A percentile compares a stretch with the other conserved stretches of the same genome.
phyloP scores from a whole-genome alignment of 164 flowering plant genomes.

The Umbellularia californica region DNA sequence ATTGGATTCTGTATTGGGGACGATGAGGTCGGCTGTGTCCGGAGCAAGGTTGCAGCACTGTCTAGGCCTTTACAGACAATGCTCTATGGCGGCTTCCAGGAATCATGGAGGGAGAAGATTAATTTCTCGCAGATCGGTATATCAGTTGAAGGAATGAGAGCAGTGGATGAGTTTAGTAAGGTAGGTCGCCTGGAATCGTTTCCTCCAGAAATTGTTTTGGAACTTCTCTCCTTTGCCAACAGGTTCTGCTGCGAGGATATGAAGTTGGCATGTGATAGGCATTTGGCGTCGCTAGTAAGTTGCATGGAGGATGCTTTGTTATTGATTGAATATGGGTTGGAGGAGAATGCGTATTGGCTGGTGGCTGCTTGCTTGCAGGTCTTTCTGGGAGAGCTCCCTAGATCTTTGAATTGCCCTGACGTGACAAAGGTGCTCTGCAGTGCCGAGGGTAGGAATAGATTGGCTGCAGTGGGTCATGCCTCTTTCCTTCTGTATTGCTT shows the following conservation, averaged over 20 bases:
- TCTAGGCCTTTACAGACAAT: constrained; percentile 59
- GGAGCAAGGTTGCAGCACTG: constrained; percentile 50
- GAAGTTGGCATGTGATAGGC: constrained; percentile 62
- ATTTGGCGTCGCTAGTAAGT: constrained; percentile 51
- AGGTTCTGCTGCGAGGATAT: constrained; percentile 74
- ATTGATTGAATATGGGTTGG: constrained; percentile 67
- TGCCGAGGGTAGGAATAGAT: constrained; percentile 43
- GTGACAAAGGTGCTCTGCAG: constrained; percentile 52
- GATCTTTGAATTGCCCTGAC: constrained; percentile 34
- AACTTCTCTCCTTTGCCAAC: constrained; percentile 63
- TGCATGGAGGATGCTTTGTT: constrained; percentile 51
- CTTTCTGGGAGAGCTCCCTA: constrained; percentile 65
- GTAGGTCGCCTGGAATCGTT: constrained; percentile 38
- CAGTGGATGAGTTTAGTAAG: constrained; percentile 58
- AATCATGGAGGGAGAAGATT: constrained; percentile 46
- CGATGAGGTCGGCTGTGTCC: constrained; percentile 53
- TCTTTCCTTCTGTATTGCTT: constrained; percentile 70
- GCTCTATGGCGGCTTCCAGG: constrained; percentile 65
- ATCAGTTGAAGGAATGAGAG: constrained; percentile 60
- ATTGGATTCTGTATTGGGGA: constrained; percentile 45
- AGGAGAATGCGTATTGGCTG: constrained; percentile 58
- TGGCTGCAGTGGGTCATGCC: constrained; percentile 49
- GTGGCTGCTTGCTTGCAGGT: constrained; percentile 80
- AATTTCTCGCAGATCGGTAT: constrained; percentile 55
- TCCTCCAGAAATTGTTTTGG: constrained; percentile 49